phyloP scores from a whole-genome alignment of 2,329 filamentous ascomycete genomes.

The Botryosphaeria agaves region DNA sequence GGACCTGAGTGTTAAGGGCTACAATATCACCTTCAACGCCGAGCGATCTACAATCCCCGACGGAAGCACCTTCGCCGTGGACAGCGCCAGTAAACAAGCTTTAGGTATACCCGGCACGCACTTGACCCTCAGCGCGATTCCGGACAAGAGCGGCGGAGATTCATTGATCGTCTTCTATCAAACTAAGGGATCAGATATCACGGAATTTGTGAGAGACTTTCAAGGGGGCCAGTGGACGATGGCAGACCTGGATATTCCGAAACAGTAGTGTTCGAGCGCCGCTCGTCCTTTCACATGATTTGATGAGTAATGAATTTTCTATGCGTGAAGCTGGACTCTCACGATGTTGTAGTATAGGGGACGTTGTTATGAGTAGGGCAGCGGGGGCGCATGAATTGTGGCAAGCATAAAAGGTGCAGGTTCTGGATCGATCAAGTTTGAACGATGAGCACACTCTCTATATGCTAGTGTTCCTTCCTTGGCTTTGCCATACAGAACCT shows the following conservation, averaged over 20 bases:
- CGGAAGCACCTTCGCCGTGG: conserved; percentile 16
- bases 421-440: too few relatives aligned
- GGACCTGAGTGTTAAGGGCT: conserved; percentile 18
- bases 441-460: too few relatives aligned
- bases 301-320: too few relatives aligned
- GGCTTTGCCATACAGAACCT: too few relatives aligned
- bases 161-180: conserved; percentile 16
- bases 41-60: conserved; percentile 19
- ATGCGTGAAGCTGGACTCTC: too few relatives aligned
- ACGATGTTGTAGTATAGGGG: too few relatives aligned
- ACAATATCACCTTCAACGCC: conserved; percentile 19
- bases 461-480: too few relatives aligned
- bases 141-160: conserved; percentile 12
- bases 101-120: conserved; percentile 21
- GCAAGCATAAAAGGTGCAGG: too few relatives aligned
- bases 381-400: too few relatives aligned
- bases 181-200: conserved; percentile 12
- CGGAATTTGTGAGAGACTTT: conserved; percentile 12
- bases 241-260: conserved; percentile 2
- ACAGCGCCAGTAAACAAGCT: conserved; percentile 10
- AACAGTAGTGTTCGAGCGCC: too few relatives aligned
- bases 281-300: too few relatives aligned
- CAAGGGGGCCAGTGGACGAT: conserved; percentile 12
- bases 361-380: too few relatives aligned
- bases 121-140: conserved; percentile 19